phyloP scores from a whole-genome alignment of 768 basidiomycete genomes.

The Leccinum boreale region DNA sequence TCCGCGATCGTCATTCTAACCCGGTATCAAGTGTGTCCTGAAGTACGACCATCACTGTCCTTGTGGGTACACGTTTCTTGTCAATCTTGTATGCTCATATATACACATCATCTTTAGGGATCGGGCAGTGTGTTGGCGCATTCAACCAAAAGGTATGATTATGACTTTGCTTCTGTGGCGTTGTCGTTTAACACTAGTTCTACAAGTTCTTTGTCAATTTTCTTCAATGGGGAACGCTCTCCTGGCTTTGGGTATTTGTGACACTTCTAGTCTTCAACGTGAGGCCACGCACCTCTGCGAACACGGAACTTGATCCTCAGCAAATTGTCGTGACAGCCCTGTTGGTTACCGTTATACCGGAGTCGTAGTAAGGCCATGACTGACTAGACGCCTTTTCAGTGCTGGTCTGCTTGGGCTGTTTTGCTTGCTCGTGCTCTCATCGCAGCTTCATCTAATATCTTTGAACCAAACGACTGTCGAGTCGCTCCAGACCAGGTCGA shows the following conservation, averaged over 20 bases:
- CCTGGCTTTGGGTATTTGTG: constrained; percentile 59
- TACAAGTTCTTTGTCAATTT: constrained; percentile 83
- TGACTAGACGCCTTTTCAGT: constrained; percentile 36
- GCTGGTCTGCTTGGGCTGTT: constrained; percentile 73
- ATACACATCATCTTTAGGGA: constrained; percentile 47
- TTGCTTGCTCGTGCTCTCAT: constrained; percentile 49
- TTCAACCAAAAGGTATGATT: constrained; percentile 76
- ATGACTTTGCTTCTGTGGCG: not conserved
- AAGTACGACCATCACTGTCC: constrained; percentile 91
- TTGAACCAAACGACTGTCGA: constrained; percentile 79
- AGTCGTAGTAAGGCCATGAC: not conserved
- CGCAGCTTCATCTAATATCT: constrained; percentile 61
- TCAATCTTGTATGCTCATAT: not conserved
- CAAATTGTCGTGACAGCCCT: constrained; percentile 69
- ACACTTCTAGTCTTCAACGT: constrained; percentile 57
- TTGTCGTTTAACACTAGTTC: not conserved
- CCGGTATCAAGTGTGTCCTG: constrained; percentile 58
- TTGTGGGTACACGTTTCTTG: constrained; percentile 45
- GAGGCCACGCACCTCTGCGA: constrained; percentile 20
- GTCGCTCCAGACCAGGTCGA: constrained; percentile 51
- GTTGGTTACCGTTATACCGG: constrained; percentile 43
- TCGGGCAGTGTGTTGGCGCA: constrained; percentile 93
- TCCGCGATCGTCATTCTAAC: not conserved
- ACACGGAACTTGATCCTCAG: constrained; percentile 54
- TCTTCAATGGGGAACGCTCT: constrained; percentile 56